Percentiles rank a stretch among this genome's conserved stretches.
phyloP scores from a whole-genome alignment of 192 early-diverging fungal genomes.

The Entomortierella beljakovae region DNA sequence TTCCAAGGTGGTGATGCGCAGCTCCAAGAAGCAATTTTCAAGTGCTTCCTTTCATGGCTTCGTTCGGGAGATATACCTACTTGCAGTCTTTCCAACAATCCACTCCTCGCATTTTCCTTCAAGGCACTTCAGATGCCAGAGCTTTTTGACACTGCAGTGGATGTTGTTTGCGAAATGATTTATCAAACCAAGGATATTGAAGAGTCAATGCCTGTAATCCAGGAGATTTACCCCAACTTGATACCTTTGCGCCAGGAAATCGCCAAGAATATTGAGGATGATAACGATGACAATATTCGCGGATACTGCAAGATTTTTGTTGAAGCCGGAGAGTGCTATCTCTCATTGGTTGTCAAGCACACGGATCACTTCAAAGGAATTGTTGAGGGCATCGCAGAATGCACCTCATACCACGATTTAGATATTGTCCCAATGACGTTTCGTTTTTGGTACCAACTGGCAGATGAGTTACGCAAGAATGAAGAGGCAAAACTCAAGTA shows the following conservation, averaged over 20 bases:
- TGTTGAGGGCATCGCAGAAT: slow-evolving; percentile 86
- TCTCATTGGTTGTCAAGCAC: slow-evolving; percentile 76
- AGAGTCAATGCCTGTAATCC: slow-evolving; percentile 67
- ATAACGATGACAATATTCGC: slow-evolving; percentile 84
- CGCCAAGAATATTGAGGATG: slow-evolving; percentile 63
- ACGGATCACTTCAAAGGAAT: slow-evolving; percentile 76
- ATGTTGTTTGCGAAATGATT: slow-evolving; percentile 86
- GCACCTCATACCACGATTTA: slow-evolving; percentile 80
- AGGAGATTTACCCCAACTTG: slow-evolving; percentile 71
- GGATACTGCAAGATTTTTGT: slow-evolving; percentile 90
- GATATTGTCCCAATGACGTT: slow-evolving; percentile 94
- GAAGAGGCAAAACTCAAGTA: slow-evolving; percentile 67
- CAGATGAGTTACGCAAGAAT: slow-evolving; percentile 68
- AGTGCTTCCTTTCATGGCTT: slow-evolving; percentile 89
- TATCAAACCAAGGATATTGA: slow-evolving; percentile 70
- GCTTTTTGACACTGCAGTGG: slow-evolving; percentile 87
- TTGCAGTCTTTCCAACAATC: slow-evolving; percentile 68
- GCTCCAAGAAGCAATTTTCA: slow-evolving; percentile 72
- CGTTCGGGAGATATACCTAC: slow-evolving; percentile 81
- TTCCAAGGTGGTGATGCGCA: slow-evolving; percentile 61
- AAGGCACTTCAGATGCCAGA: slow-evolving; percentile 73
- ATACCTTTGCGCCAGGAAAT: slow-evolving; percentile 58
- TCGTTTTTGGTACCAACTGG: slow-evolving; percentile 88
- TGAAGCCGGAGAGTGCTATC: slow-evolving; percentile 91
- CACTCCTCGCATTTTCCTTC: slow-evolving; percentile 79